Percentiles rank a stretch among this genome's conserved stretches.
Conservation (phyloP, 441 rosid species). For the Euphorbia corollata region DNA sequence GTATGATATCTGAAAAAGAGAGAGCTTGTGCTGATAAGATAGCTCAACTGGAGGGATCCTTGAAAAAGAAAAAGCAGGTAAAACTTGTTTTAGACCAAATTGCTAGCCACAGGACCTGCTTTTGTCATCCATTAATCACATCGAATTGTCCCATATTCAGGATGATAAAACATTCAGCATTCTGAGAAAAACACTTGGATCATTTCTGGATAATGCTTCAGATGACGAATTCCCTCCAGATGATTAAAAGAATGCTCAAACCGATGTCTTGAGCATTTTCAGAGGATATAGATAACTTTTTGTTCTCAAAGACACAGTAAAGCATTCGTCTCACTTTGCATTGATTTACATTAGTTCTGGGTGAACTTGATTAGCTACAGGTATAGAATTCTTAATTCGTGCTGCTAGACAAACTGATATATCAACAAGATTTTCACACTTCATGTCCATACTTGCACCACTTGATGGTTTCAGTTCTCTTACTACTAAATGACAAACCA, state of each 20-base stretch:
- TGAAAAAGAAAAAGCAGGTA: conserved; percentile 72
- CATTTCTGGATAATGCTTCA: conserved; percentile 60
- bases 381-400: neutral
- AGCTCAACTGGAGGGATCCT: conserved; percentile 52
- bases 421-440: neutral
- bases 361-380: neutral
- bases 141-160: conserved; percentile 31
- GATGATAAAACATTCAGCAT: conserved; percentile 72
- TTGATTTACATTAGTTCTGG: neutral
- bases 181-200: conserved; percentile 69
- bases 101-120: neutral
- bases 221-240: conserved; percentile 74
- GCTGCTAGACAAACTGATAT: neutral
- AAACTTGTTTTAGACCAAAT: neutral
- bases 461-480: neutral
- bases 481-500: no score
- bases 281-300: neutral
- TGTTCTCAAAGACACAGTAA: neutral
- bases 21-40: conserved; percentile 54
- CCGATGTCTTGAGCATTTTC: neutral
- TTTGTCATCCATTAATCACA: neutral
- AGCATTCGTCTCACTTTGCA: neutral
- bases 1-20: conserved; percentile 55
- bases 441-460: neutral
- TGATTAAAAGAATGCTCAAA: conserved; percentile 33